Conservation (phyloP, 805 yeast species). For the Maudiozyma barnettii region DNA sequence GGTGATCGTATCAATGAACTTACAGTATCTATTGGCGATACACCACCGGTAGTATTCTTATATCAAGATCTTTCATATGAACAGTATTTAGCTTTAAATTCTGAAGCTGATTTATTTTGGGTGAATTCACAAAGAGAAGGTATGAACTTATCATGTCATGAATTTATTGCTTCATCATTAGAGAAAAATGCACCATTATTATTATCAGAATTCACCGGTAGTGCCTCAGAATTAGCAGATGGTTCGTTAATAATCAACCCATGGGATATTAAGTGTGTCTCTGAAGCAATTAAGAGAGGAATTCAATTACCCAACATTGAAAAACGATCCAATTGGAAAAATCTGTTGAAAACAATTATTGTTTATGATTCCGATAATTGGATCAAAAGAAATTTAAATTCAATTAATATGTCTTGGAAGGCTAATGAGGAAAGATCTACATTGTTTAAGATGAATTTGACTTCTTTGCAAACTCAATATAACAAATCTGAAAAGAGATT, state of each 20-base stretch:
- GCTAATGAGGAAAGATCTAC: conserved; percentile 35
- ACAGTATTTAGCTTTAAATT: conserved; percentile 76
- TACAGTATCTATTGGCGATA: conserved; percentile 57
- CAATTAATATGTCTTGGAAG: conserved; percentile 45
- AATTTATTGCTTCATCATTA: conserved; percentile 68
- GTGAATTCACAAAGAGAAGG: conserved; percentile 95
- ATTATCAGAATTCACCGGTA: conserved; percentile 89
- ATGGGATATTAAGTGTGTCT: conserved; percentile 67
- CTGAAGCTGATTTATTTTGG: conserved; percentile 80
- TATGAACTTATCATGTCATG: conserved; percentile 93
- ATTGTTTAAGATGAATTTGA: conserved; percentile 25
- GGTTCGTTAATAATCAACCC: conserved; percentile 82
- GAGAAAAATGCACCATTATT: conserved; percentile 72
- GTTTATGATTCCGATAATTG: conserved; percentile 67
- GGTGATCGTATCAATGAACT: conserved; percentile 79
- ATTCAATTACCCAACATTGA: conserved; percentile 53
- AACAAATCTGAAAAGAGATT: conserved; percentile 29
- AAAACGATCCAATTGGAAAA: conserved; percentile 50
- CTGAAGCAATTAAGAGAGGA: conserved; percentile 50
- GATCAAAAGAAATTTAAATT: conserved; percentile 49
- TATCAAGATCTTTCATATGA: conserved; percentile 84
- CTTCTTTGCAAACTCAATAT: conserved; percentile 24
- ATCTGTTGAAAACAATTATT: conserved; percentile 45
- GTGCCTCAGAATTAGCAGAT: conserved; percentile 63
- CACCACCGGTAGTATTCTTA: conserved; percentile 77